These are phyloP conservation scores for Chytriomyces sp. DNA, from an alignment of 192 early-diverging fungal species.

Conservation along the genomic window DNA sequence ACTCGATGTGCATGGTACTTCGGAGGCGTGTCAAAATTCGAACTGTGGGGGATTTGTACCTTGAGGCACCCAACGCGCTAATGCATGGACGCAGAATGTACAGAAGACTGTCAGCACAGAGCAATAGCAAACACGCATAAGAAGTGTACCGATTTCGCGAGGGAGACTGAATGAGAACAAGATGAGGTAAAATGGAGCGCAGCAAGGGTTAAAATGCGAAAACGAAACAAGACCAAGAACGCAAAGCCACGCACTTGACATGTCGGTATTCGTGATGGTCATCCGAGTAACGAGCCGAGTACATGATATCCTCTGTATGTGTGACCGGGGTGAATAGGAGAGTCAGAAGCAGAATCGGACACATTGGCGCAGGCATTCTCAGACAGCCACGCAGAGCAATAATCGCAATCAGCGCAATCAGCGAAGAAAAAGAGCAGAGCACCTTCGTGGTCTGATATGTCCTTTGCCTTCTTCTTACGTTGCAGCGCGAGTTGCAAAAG, in stretches of 20 bases:
- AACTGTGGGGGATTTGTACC: slow-evolving; percentile 1
- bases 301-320: slow-evolving; percentile 30
- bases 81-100: too few species aligned
- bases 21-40: neutral
- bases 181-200: neutral
- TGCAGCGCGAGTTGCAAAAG: neutral
- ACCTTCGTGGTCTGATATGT: slow-evolving; percentile 25
- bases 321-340: too few species aligned
- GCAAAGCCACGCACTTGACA: slow-evolving; percentile 34
- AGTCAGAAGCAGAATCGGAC: neutral
- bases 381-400: too few species aligned
- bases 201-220: slow-evolving; percentile 3
- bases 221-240: slow-evolving; percentile 4
- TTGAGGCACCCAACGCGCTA: slow-evolving; percentile 40
- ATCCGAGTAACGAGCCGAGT: slow-evolving; percentile 39
- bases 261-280: slow-evolving; percentile 42
- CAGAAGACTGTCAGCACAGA: too few species aligned
- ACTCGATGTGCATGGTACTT: neutral
- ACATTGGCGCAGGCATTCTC: too few species aligned
- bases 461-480: slow-evolving; percentile 1
- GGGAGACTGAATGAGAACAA: slow-evolving; percentile 25
- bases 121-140: neutral
- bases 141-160: slow-evolving; percentile 38
- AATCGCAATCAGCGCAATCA: too few species aligned
- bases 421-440: too few species aligned